These are phyloP conservation scores for Orbilia brochopaga DNA, from an alignment of 2,329 filamentous ascomycete genomes.

Conservation along the genomic window DNA sequence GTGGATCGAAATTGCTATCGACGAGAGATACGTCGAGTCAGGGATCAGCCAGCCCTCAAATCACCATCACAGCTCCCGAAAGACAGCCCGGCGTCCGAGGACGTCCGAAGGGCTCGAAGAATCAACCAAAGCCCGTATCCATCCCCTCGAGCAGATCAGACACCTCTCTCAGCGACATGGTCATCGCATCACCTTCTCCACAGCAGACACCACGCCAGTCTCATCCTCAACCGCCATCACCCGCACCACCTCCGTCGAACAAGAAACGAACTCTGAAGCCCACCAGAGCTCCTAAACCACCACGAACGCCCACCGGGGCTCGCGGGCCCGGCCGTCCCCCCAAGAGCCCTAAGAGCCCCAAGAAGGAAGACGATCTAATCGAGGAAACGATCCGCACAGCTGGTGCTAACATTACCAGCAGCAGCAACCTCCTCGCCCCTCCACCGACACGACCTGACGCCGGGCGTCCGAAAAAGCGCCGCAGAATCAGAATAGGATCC, in stretches of 20 bases:
- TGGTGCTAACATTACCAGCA: constrained; percentile 31
- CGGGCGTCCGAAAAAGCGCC: constrained; percentile 43
- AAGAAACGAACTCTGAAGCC: constrained; percentile 26
- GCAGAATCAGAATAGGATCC: constrained; percentile 24
- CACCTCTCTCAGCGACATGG: constrained; percentile 10
- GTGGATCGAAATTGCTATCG: constrained; percentile 17
- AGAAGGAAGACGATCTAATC: constrained; percentile 30
- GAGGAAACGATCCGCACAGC: constrained; percentile 28
- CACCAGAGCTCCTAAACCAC: constrained; percentile 26
- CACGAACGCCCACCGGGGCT: constrained; percentile 27
- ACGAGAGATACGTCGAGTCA: constrained; percentile 21
- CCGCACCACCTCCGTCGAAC: background rate
- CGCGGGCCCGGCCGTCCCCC: constrained; percentile 45
- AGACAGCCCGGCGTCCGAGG: constrained; percentile 16
- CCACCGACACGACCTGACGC: background rate
- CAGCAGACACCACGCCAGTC: background rate
- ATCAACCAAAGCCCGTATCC: constrained; percentile 5
- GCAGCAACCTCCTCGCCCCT: constrained; percentile 14
- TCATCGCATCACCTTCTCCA: background rate
- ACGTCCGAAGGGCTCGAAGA: constrained; percentile 40
- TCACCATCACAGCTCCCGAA: background rate
- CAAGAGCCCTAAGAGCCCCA: constrained; percentile 4
- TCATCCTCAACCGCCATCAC: background rate
- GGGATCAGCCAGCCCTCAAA: constrained; percentile 6
- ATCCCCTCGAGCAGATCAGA: constrained; percentile 13